A percentile compares a stretch with the other conserved stretches of the same genome.
Evolutionary conservation across 768 basidiomycete genomes (phyloP).

Genomic region (Ramaria rubella): DNA sequence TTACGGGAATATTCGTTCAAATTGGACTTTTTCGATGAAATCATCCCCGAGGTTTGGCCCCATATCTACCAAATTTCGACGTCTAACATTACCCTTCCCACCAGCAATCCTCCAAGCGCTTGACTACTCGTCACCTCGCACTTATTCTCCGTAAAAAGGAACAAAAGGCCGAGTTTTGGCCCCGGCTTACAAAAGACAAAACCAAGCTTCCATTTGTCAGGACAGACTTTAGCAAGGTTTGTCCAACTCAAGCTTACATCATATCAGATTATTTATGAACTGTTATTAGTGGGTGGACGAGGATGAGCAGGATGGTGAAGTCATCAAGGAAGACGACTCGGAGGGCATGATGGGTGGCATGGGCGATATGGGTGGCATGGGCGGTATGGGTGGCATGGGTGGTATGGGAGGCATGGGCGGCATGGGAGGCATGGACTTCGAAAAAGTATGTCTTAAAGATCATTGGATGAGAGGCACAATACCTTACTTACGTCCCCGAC

Average conservation of each 20-base stretch:
- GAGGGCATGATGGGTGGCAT: slow-evolving; percentile 47
- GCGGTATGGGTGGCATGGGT: slow-evolving; percentile 47
- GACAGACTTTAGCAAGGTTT: slow-evolving; percentile 82
- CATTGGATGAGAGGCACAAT: background rate
- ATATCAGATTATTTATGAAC: background rate
- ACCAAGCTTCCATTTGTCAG: slow-evolving; percentile 75
- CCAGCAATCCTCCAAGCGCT: background rate
- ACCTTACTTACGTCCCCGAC: slow-evolving; percentile 10
- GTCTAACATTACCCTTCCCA: background rate
- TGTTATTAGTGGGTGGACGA: slow-evolving; percentile 76
- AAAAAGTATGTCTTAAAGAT: slow-evolving; percentile 39
- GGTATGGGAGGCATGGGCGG: slow-evolving; percentile 40
- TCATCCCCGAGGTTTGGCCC: slow-evolving; percentile 65
- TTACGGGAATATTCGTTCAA: slow-evolving; percentile 65
- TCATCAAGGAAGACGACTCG: slow-evolving; percentile 32
- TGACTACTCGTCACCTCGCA: slow-evolving; percentile 52
- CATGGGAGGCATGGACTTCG: slow-evolving; percentile 56
- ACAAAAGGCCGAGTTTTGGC: slow-evolving; percentile 76
- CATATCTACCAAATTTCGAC: background rate
- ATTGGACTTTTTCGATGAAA: slow-evolving; percentile 68
- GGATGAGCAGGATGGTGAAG: slow-evolving; percentile 81
- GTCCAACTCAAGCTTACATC: slow-evolving; percentile 1
- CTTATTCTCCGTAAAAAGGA: slow-evolving; percentile 80
- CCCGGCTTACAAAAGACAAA: slow-evolving; percentile 86
- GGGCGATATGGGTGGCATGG: slow-evolving; percentile 48